Percentiles rank a stretch among this genome's conserved stretches.
Evolutionary conservation across 2,329 filamentous ascomycete species (phyloP).

Genomic region (Apiospora arundinis): DNA sequence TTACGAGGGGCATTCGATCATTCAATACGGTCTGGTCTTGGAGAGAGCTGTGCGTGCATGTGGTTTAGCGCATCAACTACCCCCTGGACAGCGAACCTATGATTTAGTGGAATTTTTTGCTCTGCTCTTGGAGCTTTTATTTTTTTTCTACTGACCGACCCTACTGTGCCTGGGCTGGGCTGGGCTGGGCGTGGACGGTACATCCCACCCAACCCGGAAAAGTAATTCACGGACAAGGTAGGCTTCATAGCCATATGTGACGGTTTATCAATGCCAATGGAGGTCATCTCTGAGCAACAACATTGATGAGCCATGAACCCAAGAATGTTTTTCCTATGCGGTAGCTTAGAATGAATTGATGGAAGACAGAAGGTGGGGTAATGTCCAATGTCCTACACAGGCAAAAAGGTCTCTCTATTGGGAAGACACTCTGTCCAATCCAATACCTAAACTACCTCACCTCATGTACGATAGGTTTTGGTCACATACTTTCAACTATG

Average conservation of each 20-base stretch:
- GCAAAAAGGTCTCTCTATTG: background rate
- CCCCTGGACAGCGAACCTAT: constrained; percentile 13
- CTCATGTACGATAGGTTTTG: background rate
- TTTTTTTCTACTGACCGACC: background rate
- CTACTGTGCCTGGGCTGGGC: background rate
- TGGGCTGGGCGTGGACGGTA: background rate
- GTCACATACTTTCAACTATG: too few species aligned
- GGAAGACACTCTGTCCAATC: constrained; percentile 9
- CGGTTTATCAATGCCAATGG: background rate
- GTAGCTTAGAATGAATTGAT: background rate
- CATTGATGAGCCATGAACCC: constrained; percentile 3
- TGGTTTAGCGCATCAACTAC: constrained; percentile 17
- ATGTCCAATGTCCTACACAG: background rate
- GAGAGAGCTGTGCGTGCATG: constrained; percentile 17
- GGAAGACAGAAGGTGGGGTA: constrained; percentile 4
- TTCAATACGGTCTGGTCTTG: constrained; percentile 17
- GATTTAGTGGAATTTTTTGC: constrained; percentile 15
- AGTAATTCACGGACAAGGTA: constrained; percentile 16
- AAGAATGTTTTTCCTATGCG: background rate
- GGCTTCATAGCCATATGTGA: constrained; percentile 2
- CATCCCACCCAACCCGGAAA: background rate
- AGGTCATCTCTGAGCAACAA: background rate
- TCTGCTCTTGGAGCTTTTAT: background rate
- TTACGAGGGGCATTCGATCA: constrained; percentile 6
- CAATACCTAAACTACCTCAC: background rate